phyloP scores from a whole-genome alignment of 129 eudicot species.

The Pittosporum tobira region DNA sequence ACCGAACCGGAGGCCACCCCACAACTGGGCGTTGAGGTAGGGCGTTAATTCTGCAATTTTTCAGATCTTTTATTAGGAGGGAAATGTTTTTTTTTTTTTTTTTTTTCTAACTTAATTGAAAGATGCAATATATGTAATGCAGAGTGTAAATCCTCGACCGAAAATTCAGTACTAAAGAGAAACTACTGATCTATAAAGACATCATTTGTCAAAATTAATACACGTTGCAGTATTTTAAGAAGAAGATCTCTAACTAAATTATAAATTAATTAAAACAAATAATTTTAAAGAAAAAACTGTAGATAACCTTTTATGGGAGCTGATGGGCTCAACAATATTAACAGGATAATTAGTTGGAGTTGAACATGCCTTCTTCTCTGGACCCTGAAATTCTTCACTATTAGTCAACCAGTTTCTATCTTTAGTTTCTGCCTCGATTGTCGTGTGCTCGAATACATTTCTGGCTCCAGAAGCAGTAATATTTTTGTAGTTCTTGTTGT shows the following conservation, averaged over 20 bases:
- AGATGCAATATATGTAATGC: too few relatives aligned
- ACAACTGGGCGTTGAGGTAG: conserved; percentile 35
- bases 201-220: neutral
- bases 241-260: neutral
- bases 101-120: too few relatives aligned
- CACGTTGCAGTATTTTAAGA: too few relatives aligned
- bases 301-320: conserved; percentile 46
- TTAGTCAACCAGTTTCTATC: conserved; percentile 6
- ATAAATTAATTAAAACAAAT: neutral
- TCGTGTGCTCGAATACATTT: conserved; percentile 12
- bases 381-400: neutral
- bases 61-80: neutral
- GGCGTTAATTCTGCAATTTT: conserved; percentile 15
- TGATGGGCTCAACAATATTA: conserved; percentile 18
- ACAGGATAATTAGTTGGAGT: conserved; percentile 9
- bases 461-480: neutral
- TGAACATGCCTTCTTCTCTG: conserved; percentile 10
- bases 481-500: neutral
- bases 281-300: neutral
- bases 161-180: neutral
- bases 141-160: neutral
- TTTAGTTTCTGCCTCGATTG: conserved; percentile 2
- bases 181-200: neutral
- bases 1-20: conserved; percentile 69
- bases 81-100: too few relatives aligned